phyloP scores from a whole-genome alignment of 2,329 filamentous ascomycete species.

The Nothophaeocryptopus gaeumannii region DNA sequence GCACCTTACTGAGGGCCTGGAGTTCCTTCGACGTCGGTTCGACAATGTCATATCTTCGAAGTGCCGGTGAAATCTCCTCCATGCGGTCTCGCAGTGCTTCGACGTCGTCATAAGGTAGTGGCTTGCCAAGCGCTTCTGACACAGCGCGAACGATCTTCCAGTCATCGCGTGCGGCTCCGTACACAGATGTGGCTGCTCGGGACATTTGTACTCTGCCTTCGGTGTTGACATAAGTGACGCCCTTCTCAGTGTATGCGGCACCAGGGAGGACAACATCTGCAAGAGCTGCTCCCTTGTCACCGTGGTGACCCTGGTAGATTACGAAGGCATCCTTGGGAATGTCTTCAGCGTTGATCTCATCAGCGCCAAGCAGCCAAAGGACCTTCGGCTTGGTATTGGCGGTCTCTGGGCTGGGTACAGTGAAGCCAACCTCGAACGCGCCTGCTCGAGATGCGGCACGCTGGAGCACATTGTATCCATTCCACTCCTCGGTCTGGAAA shows the following conservation, averaged over 20 bases:
- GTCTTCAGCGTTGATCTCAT: constrained; percentile 80
- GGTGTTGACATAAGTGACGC: constrained; percentile 94
- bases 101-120: constrained; percentile 90
- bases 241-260: constrained; percentile 95
- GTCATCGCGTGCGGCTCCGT: constrained; percentile 87
- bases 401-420: constrained; percentile 75
- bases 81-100: constrained; percentile 87
- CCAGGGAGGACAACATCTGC: constrained; percentile 92
- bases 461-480: constrained; percentile 96
- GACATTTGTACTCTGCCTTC: constrained; percentile 95
- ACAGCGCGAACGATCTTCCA: constrained; percentile 98
- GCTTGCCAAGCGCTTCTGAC: constrained; percentile 83
- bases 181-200: constrained; percentile 80
- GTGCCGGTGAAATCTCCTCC: constrained; percentile 87
- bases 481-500: constrained; percentile 89
- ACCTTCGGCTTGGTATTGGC: constrained; percentile 88
- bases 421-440: constrained; percentile 94
- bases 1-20: constrained; percentile 78
- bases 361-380: constrained; percentile 92
- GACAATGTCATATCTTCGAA: constrained; percentile 85
- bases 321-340: constrained; percentile 96
- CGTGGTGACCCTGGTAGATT: constrained; percentile 97
- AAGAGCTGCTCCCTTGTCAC: constrained; percentile 86
- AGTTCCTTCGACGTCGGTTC: constrained; percentile 65
- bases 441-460: constrained; percentile 86